These are phyloP conservation scores for Mytilinidion resinicola DNA, from an alignment of 495 filamentous ascomycete genomes.

Conservation along the genomic window DNA sequence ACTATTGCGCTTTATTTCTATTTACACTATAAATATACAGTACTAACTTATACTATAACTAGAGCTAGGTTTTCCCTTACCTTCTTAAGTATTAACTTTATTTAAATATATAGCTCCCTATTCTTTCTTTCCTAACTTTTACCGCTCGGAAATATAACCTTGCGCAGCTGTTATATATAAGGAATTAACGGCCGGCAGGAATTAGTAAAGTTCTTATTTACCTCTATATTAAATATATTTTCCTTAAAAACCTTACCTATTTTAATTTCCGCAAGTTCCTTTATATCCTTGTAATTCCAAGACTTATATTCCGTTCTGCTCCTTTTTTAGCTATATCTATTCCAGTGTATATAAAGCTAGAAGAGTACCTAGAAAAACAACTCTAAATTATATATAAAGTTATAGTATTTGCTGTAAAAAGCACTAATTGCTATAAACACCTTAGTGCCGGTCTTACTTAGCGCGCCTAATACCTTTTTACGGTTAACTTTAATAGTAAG, in stretches of 20 bases:
- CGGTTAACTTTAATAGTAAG: background rate
- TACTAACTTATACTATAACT: too few species aligned
- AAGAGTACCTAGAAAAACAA: background rate
- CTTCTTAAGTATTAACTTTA: conserved; percentile 7
- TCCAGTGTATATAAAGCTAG: background rate
- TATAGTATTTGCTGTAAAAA: background rate
- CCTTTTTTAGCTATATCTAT: background rate
- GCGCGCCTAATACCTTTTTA: background rate
- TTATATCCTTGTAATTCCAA: too few species aligned
- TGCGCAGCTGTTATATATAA: conserved; percentile 1
- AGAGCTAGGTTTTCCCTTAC: conserved; percentile 1
- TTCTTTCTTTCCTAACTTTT: conserved; percentile 3
- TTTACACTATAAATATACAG: too few species aligned
- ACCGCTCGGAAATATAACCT: conserved; percentile 1
- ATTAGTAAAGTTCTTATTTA: conserved; percentile 1
- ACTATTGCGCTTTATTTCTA: too few species aligned
- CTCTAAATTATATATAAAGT: background rate
- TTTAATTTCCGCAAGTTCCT: conserved; percentile 6
- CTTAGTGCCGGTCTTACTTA: background rate
- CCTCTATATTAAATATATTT: background rate
- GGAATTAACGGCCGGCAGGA: conserved; percentile 5
- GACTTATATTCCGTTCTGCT: background rate
- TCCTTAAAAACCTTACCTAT: background rate
- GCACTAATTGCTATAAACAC: background rate
- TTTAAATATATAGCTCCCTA: conserved; percentile 4